Base-by-base conservation (phyloP, 2,329 filamentous ascomycete species). In the Aspergillaceae sp. region DNA sequence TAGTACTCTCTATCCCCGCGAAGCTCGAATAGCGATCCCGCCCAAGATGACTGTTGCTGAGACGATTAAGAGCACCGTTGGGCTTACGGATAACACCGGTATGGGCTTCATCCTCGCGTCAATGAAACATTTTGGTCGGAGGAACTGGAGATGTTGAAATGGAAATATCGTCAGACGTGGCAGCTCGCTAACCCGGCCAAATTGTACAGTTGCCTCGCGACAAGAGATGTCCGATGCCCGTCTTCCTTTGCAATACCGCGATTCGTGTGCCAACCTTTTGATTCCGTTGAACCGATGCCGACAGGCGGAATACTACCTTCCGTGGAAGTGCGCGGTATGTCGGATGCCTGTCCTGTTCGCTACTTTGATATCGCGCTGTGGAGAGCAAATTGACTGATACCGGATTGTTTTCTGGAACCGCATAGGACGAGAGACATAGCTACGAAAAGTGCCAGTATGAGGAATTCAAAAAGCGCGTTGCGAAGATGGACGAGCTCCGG, bases 391-490 rank as follows among this genome's bases (percentile, higher is more conserved):
- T 34, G 30, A 34, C 30, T 42, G 30, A 42, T 34, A 35, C 11
- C 19, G 19, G 7, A 34, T 5, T 28, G 11, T 35, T 27, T 42
- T 41, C 47, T 46, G 34, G 32, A 29, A 29, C n/a, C 29, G 33
- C 43, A 49, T 32, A 97, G 92, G 83, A 89, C 69, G 92, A 98
- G 77, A 79, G 92, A 75, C 92, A 98, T 74, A 85, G 83, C 64
- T 98, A 98, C 77, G 92, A 98, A 69, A 97, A 97, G 71, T 98
- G 92, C 80, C 92, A 98, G 66, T 98, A 98, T 72, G 86, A 86
- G 55, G 92, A 97, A 69, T 98, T 98, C 78, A 95, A 95, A 82
- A 88, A 91, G 79, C 83, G 92, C 48, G 92, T 98, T 55, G 87
- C 86, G 64, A 97, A 95, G 83, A 98, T 98, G 92, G 83, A 97